Percentiles rank a stretch among this genome's conserved stretches.
Evolutionary conservation across 306 rosid species (phyloP).

Genomic region (Prosopis cineraria): DNA sequence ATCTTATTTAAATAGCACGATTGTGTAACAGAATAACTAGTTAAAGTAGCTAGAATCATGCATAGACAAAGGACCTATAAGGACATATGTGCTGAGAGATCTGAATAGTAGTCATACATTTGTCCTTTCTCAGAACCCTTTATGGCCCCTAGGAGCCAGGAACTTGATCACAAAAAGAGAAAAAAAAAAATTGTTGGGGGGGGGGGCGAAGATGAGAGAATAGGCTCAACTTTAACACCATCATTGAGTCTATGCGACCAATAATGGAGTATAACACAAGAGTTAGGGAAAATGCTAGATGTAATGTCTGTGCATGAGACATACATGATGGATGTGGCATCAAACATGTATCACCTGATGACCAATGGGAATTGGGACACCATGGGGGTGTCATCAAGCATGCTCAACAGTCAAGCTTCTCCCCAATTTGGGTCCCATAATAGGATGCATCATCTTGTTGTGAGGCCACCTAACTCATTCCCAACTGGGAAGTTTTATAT

Average conservation of each 20-base stretch:
- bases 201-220: neutral
- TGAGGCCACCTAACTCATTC: too few relatives aligned
- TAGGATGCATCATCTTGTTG: too few relatives aligned
- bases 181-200: conserved; percentile 8
- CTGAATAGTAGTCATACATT: neutral
- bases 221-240: neutral
- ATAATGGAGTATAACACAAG: neutral
- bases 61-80: neutral
- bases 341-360: too few relatives aligned
- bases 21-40: neutral
- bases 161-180: neutral
- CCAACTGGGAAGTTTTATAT: too few relatives aligned
- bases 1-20: neutral
- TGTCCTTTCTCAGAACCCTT: neutral
- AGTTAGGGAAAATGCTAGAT: neutral
- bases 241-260: neutral
- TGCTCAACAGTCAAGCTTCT: too few relatives aligned
- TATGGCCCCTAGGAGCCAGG: neutral
- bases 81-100: neutral
- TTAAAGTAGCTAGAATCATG: neutral
- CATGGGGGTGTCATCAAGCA: too few relatives aligned
- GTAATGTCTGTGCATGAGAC: neutral
- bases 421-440: too few relatives aligned
- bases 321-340: neutral
- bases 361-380: too few relatives aligned